Evolutionary conservation across 257 asterid species (phyloP).

Genomic region (Capsicum baccatum): DNA sequence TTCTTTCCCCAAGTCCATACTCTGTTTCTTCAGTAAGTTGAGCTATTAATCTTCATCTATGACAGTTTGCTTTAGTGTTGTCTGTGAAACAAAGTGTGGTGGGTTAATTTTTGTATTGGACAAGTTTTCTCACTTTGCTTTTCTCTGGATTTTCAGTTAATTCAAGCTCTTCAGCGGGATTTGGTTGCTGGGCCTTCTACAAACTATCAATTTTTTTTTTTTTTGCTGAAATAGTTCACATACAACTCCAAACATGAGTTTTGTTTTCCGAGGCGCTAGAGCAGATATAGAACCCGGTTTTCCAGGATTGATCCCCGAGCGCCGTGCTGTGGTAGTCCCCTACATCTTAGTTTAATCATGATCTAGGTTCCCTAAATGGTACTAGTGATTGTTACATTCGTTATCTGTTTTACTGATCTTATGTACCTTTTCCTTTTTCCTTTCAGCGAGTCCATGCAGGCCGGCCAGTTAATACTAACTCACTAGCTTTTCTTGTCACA

Average conservation of each 20-base stretch:
- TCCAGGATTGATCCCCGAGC: slow-evolving; percentile 85
- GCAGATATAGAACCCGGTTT: slow-evolving; percentile 94
- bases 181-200: slow-evolving; percentile 1
- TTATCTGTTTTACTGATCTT: not conserved
- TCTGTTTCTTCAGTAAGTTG: not conserved
- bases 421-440: not conserved
- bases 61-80: not conserved
- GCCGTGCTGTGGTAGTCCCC: slow-evolving; percentile 76
- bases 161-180: slow-evolving; percentile 8
- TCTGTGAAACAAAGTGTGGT: slow-evolving; percentile 13
- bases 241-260: slow-evolving; percentile 67
- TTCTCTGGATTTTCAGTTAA: slow-evolving; percentile 23
- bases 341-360: slow-evolving; percentile 28
- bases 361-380: not conserved
- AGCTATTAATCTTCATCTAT: not conserved
- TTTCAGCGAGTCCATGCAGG: slow-evolving; percentile 84
- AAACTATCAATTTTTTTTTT: not conserved
- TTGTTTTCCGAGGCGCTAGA: slow-evolving; percentile 94
- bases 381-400: not conserved
- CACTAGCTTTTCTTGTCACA: slow-evolving; percentile 93
- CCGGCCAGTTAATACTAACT: slow-evolving; percentile 91
- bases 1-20: not conserved
- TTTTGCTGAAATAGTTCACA: not conserved
- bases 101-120: not conserved
- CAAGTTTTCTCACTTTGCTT: not conserved